phyloP scores from a whole-genome alignment of 2,329 filamentous ascomycete species.

The Didymella exigua region DNA sequence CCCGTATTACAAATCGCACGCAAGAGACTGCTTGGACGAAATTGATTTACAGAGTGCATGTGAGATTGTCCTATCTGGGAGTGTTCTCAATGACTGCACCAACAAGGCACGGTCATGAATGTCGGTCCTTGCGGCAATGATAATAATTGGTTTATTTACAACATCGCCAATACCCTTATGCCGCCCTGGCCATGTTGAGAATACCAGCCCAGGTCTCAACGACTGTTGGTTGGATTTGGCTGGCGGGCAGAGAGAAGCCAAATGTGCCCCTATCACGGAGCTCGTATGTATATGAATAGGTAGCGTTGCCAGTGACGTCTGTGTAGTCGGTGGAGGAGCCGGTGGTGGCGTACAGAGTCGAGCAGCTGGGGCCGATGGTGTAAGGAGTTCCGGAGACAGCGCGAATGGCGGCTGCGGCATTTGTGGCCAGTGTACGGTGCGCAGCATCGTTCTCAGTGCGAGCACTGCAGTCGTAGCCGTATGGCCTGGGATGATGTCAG shows the following conservation, averaged over 20 bases:
- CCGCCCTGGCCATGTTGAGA: constrained; percentile 36
- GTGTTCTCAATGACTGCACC: no score
- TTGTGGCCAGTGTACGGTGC: constrained; percentile 57
- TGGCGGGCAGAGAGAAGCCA: constrained; percentile 57
- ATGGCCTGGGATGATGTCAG: constrained; percentile 53
- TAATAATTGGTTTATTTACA: not conserved
- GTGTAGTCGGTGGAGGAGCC: constrained; percentile 54
- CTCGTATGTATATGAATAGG: constrained; percentile 56
- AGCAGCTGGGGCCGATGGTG: constrained; percentile 59
- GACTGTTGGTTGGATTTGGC: constrained; percentile 56
- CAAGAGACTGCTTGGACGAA: no score
- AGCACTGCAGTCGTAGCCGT: constrained; percentile 63
- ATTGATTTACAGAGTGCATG: no score
- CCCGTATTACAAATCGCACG: no score
- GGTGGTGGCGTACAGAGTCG: constrained; percentile 64
- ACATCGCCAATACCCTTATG: constrained; percentile 1
- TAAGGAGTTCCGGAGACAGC: constrained; percentile 57
- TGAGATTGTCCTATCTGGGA: no score
- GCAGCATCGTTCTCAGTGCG: constrained; percentile 55
- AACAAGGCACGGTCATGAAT: no score
- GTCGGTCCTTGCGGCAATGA: not conserved
- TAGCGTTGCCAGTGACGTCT: constrained; percentile 49
- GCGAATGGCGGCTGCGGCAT: constrained; percentile 58
- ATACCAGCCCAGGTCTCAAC: constrained; percentile 55
- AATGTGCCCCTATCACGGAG: constrained; percentile 55